Percentiles rank a stretch among this genome's conserved stretches.
These are phyloP conservation scores for Xylaria castorea DNA, from an alignment of 495 filamentous ascomycete species.

Conservation along the genomic window DNA sequence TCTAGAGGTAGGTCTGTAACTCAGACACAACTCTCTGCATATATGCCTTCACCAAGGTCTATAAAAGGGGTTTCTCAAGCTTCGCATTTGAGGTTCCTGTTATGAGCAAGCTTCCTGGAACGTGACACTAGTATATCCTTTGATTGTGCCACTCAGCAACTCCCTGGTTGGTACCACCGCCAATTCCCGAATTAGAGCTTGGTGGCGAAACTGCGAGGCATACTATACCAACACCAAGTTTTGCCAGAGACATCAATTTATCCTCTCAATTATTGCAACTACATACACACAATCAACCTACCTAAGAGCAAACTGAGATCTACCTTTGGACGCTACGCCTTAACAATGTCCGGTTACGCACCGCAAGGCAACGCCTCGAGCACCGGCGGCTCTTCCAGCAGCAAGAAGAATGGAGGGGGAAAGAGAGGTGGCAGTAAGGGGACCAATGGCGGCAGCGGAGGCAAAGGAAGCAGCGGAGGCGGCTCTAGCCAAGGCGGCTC, in stretches of 20 bases:
- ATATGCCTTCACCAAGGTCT: background rate
- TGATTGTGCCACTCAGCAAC: background rate
- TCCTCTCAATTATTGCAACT: background rate
- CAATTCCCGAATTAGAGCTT: background rate
- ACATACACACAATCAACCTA: background rate
- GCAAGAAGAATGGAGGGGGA: background rate
- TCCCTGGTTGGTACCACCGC: background rate
- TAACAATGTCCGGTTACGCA: slow-evolving; percentile 15
- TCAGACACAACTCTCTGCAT: background rate
- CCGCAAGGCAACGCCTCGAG: slow-evolving; percentile 16
- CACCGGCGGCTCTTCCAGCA: slow-evolving; percentile 8
- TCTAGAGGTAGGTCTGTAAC: no score
- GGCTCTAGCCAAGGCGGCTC: slow-evolving; percentile 15
- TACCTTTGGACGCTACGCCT: background rate
- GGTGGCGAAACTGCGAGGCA: background rate
- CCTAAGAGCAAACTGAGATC: background rate
- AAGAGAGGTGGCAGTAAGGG: background rate
- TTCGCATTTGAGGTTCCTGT: background rate
- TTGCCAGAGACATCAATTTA: background rate
- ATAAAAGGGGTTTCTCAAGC: background rate
- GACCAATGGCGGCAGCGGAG: background rate
- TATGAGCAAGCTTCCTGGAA: background rate
- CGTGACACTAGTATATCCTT: background rate
- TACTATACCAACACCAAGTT: background rate
- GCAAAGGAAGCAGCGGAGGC: slow-evolving; percentile 5